Percentiles rank a stretch among this genome's conserved stretches.
These are phyloP conservation scores for Pseudogymnoascus verrucosus DNA, from an alignment of 2,329 filamentous ascomycete species.

Conservation along the genomic window DNA sequence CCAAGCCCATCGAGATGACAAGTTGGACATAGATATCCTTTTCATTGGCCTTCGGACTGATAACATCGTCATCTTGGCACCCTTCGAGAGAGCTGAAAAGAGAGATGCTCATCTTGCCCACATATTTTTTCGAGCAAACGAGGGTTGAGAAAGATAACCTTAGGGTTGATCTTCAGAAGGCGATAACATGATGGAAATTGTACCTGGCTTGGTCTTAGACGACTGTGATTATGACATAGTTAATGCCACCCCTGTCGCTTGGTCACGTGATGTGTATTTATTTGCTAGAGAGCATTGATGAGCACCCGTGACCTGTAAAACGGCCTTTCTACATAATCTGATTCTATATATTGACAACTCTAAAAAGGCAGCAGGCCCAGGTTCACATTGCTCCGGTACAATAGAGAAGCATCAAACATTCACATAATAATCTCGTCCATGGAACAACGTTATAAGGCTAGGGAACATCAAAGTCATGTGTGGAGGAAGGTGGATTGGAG, in stretches of 20 bases:
- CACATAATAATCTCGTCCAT: background rate
- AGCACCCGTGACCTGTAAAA: background rate
- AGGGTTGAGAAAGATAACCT: background rate
- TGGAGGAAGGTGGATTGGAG: background rate
- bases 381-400: background rate
- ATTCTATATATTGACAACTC: background rate
- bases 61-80: constrained; percentile 7
- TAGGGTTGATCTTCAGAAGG: background rate
- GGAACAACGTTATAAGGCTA: background rate
- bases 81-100: background rate
- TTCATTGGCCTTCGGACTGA: constrained; percentile 15
- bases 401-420: background rate
- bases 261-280: background rate
- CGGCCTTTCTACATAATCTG: background rate
- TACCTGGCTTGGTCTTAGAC: background rate
- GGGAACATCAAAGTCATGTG: background rate
- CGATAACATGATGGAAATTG: background rate
- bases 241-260: background rate
- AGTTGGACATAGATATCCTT: constrained; percentile 49
- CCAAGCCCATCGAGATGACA: constrained; percentile 62
- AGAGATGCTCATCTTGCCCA: background rate
- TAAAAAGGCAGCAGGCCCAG: background rate
- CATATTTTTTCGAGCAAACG: background rate
- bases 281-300: background rate
- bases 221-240: background rate